Evolutionary conservation across 768 basidiomycete genomes (phyloP), one percentile per base, ranked within the genome.

Genomic region (Russula abietina): DNA sequence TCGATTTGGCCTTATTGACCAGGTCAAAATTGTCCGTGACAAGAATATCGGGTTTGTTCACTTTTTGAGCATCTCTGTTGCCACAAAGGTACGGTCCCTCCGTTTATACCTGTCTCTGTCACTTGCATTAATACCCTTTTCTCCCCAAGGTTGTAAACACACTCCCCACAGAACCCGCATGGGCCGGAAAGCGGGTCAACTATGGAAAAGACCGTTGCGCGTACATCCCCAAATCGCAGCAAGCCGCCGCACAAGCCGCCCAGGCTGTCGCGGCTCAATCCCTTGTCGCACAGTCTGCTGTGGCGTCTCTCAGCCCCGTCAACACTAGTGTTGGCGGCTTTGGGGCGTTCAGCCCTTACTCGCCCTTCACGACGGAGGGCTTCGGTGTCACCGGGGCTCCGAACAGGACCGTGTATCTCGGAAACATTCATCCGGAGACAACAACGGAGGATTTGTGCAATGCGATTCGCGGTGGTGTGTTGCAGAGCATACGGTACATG

Each of bases 11-110:
- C 79, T 96, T 32, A 98, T 99, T 70, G 97, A 99, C 75, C 96
- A 98, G 73, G 95, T 99, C 73, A 99, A 99, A 83, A 98, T 99
- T 71, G 97, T 98, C 56, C 78, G 96, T 65, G 97, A 99, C 79
- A 98, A 98, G 82, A 97, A 97, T 71, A 98, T 98, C 61, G 97
- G 95, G 2, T 99, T 99, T 73, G 94, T 99, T 22, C 97, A 99
- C 75, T 98, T 98, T 79, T 78, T 99, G 71, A 93, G 90, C 73
- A 97, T 99, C 73, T 83, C 89, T 24, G 85, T 91, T 46, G 97
- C 97, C 17, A 95, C 90, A 67, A 98, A 98, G 89, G 93, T 10
- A 50, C 32, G 36, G 0, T 7, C 19, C 36, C 19, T 43, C 17
- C 7, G 6, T 28, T n/a, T 45, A 57, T 58, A 32, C 10, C 43